phyloP scores from a whole-genome alignment of 1,284 basidiomycete species.

The Papiliotrema terrestris region DNA sequence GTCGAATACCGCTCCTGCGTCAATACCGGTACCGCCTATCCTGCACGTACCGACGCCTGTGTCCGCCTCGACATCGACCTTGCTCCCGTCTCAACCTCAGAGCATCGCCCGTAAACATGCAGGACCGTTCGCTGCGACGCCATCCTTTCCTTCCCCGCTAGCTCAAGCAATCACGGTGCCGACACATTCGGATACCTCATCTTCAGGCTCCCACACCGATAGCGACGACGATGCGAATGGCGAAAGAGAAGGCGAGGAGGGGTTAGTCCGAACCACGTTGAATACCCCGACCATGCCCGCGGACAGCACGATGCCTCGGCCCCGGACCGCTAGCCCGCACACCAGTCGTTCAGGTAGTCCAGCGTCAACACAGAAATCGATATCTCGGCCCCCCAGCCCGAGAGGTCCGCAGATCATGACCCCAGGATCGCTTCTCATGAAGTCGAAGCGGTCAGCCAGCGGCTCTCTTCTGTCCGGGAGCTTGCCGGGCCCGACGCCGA shows the following conservation, averaged over 20 bases:
- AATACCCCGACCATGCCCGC: too few relatives aligned
- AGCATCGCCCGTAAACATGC: constrained; percentile 31
- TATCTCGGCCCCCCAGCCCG: constrained; percentile 34
- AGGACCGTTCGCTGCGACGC: constrained; percentile 40
- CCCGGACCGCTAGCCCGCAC: constrained; percentile 17
- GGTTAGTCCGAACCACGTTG: neutral
- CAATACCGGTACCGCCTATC: constrained; percentile 6
- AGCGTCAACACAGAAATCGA: constrained; percentile 14
- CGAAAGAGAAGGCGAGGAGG: neutral
- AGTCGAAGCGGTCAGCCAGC: constrained; percentile 29
- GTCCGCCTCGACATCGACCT: neutral
- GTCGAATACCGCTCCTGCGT: neutral
- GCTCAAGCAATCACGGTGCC: constrained; percentile 44
- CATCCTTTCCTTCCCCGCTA: constrained; percentile 46
- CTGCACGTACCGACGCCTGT: constrained; percentile 16
- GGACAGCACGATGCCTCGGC: constrained; percentile 6
- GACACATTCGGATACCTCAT: constrained; percentile 37
- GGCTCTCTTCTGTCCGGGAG: constrained; percentile 16
- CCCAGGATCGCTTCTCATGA: constrained; percentile 30
- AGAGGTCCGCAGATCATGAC: constrained; percentile 17
- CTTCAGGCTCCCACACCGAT: constrained; percentile 36
- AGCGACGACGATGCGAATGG: constrained; percentile 16
- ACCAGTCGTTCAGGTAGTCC: constrained; percentile 18
- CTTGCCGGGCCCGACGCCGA: constrained; percentile 5
- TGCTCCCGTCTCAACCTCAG: constrained; percentile 17